These are phyloP conservation scores for Catenaria anguillulae DNA, from an alignment of 371 early-diverging fungal species.

Conservation along the genomic window DNA sequence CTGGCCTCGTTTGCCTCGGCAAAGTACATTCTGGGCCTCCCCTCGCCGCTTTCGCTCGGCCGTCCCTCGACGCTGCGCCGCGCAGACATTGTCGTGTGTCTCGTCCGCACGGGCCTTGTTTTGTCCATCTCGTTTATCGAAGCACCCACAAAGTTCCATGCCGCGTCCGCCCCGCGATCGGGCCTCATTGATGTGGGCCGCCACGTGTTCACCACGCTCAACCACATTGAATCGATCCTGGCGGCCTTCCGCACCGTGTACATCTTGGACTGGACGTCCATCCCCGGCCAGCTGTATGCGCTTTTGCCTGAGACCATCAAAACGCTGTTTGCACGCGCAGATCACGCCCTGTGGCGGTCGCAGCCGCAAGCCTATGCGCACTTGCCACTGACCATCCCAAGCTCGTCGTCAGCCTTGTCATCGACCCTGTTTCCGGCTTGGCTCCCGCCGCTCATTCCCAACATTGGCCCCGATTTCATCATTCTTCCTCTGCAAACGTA, in stretches of 20 bases:
- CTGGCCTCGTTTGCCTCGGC: not conserved
- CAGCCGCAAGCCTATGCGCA: too few relatives aligned
- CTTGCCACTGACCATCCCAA: too few relatives aligned
- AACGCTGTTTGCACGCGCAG: too few relatives aligned
- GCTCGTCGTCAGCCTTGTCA: too few relatives aligned
- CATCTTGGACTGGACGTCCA: not conserved
- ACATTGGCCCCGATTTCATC: not conserved
- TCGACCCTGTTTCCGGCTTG: not conserved
- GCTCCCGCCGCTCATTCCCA: not conserved
- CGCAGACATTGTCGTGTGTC: not conserved
- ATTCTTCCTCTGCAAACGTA: not conserved
- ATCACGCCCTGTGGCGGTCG: not conserved
- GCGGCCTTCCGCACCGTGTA: not conserved
- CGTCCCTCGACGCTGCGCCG: not conserved
- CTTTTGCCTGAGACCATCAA: too few relatives aligned
- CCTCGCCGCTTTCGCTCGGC: not conserved
- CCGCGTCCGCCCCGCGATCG: not conserved
- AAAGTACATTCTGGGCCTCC: not conserved
- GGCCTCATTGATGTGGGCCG: not conserved
- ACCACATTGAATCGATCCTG: not conserved
- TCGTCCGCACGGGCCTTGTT: not conserved
- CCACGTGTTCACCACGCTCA: not conserved
- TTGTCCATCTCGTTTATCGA: not conserved
- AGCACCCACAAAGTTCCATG: not conserved
- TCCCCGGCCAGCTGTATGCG: not conserved